Evolutionary conservation across 805 yeast species (phyloP), one percentile per base, ranked within the genome.

Genomic region (Ogataea minuta): DNA sequence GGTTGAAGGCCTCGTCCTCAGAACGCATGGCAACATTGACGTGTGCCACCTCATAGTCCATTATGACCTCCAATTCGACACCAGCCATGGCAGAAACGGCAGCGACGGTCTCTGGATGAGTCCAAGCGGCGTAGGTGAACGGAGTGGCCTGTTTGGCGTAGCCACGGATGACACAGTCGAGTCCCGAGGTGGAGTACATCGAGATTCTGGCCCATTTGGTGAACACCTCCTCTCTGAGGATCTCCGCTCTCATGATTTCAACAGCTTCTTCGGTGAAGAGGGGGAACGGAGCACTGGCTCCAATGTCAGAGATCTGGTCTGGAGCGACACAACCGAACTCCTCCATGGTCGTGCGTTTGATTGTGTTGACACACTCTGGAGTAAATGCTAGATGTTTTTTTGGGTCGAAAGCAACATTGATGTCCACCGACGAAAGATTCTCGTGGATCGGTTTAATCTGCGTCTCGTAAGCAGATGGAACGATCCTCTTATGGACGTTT

Each of bases 201-300:
- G 66, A 61, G 34, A 56, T 49, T 42, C 81, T 62, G 19, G 74
- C 77, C 54, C 67, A 68, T 36, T 67, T 61, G 43, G 62, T 39
- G 42, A 76, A 72, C 6, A 65, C 57, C 33, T 75, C 76, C 44
- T 71, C 70, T 29, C 63, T 56, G 51, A 77, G 65, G 28, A 75
- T 53, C 53, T 78, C 83, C 45, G 71, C 70, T 57, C 74, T 71
- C 82, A 78, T 77, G 32, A 78, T 70, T 28, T 69, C 70, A 39
- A 76, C 63, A 2, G 83, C 82, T 49, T 77, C 82, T 21, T 74
- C 74, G 1, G 81, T 76, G 59, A 78, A 78, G 31, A 78, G 62
- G 4, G 80, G 80, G 57, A 78, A 78, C 1, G 84, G 81, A 39
- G 72, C 79, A 38, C 74, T 64, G 15, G 74, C 82, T 13, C 79